Evolutionary conservation across 23 red algal species (phyloP), one percentile per base, ranked within the genome.

Genomic region (Gracilaria gracilis): DNA sequence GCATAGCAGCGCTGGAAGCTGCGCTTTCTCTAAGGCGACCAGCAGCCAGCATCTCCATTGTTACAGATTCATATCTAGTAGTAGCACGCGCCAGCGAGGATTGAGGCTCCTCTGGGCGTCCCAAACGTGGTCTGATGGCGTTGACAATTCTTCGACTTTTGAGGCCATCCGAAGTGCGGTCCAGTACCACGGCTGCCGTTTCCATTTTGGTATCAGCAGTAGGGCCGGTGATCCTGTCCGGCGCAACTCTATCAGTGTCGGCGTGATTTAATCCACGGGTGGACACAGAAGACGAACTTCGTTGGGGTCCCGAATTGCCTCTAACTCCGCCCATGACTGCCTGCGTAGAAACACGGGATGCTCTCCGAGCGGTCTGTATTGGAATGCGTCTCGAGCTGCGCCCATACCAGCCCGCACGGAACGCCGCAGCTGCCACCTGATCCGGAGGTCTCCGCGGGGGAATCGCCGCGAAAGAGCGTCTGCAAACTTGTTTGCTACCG

Each of bases 391-490:
- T 12, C 57, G 28, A 0, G 44, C 65, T 8, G 66, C 83, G 27
- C 61, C 5, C 83, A 74, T 86, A 24, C 36, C 64, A 86, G 23
- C 83, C 64, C 9, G 14, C 11, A 86, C 83, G 83, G 37, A 86
- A 74, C 50, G 83, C 61, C 83, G 35, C 35, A 86, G 83, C 83
- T 75, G 49, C 54, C 83, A 37, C 42, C 39, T 48, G 11, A 86
- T 86, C 40, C 13, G 66, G 20, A 75, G 38, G 80, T 67, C 39
- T 36, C 65, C 83, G 66, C 40, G 61, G 44, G 39, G 64, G 66
- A 75, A 71, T 19, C 61, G 67, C 75, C 65, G 54, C 83, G 65
- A 86, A 11, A 86, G 25, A 21, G 39, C 61, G 27, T 75, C 65
- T 0, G 64, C 35, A 29, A 86, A 75, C 4, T 44, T 47, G 66